Evolutionary conservation across 73 alveolate species (phyloP), one percentile per base, ranked within the genome.

Genomic region (Tetrahymena elliotti): DNA sequence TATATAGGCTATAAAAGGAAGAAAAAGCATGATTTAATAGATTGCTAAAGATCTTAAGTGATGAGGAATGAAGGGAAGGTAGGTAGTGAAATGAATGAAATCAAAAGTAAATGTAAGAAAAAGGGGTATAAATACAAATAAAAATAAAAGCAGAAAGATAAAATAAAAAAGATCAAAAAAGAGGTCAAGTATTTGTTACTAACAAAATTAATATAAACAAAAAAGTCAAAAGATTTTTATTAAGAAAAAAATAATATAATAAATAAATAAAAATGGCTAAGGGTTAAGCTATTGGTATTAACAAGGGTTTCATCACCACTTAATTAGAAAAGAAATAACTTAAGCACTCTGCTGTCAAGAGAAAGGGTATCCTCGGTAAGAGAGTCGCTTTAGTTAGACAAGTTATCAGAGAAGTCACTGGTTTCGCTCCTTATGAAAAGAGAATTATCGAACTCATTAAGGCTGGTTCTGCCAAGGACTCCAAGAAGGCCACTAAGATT

Each of bases 401-500:
- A 93, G 97, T 98, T 92, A 96, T 98, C 93, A 95, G 98, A 93
- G 99, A 98, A 93, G 98, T 98, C 96, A 52, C 98, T 52, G 99
- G 99, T n/a, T 98, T 98, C 96, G 98, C 98, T 40, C 99, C 99
- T 47, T 98, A 97, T 97, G 99, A 98, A 95, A 98, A 98, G 95
- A 98, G 98, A 97, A 97, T 96, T 97, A 97, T 98, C 95, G 99
- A 98, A 96, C 94, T 98, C 93, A 94, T 98, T 94, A 97, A 98
- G 93, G 97, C 99, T 96, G 98, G 98, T 41, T 96, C 97, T 94
- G 95, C 98, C 18, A 94, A 97, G 82, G 98, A 98, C 94, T 97
- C 96, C 94, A 98, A 98, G 98, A 98, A 98, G 97, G 99, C 99
- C 39, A 97, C 97, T 84, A 98, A 98, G 97, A 93, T 98, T 92